Percentiles rank a stretch among this genome's conserved stretches.
Evolutionary conservation across 352 stramenopile species (phyloP).

Genomic region (Phytophthora crassamura): DNA sequence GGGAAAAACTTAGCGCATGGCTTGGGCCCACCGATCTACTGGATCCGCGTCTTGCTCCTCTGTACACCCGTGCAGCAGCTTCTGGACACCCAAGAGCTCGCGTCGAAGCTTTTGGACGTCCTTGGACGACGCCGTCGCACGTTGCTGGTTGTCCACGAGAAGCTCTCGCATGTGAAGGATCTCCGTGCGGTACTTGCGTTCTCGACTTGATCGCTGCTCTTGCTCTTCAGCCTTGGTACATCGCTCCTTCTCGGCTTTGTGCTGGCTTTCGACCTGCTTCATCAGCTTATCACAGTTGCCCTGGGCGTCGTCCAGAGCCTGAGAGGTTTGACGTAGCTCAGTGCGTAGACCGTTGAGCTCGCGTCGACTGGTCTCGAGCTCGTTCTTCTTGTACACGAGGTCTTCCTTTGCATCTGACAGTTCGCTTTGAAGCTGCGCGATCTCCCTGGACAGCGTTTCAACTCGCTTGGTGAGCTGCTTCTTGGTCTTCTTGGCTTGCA

Average conservation of each 20-base stretch:
- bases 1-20: constrained; percentile 29
- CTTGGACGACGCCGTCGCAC: constrained; percentile 49
- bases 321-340: constrained; percentile 27
- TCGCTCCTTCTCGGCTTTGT: constrained; percentile 11
- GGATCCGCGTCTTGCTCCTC: constrained; percentile 12
- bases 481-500: constrained; percentile 29
- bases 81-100: constrained; percentile 57
- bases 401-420: constrained; percentile 40
- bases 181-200: constrained; percentile 47
- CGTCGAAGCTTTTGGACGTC: constrained; percentile 61
- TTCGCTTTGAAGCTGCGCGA: constrained; percentile 36
- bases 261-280: constrained; percentile 20
- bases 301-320: constrained; percentile 17
- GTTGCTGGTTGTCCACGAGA: constrained; percentile 55
- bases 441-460: constrained; percentile 10
- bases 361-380: constrained; percentile 30
- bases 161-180: constrained; percentile 53
- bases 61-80: constrained; percentile 48
- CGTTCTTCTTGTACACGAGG: constrained; percentile 44
- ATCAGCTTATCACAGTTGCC: constrained; percentile 21
- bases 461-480: constrained; percentile 28
- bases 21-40: constrained; percentile 28
- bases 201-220: constrained; percentile 26
- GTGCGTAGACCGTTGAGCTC: constrained; percentile 30
- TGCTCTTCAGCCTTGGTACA: constrained; percentile 19